Evolutionary conservation across 306 rosid genomes (phyloP).

Genomic region (Gastrolobium villosum): DNA sequence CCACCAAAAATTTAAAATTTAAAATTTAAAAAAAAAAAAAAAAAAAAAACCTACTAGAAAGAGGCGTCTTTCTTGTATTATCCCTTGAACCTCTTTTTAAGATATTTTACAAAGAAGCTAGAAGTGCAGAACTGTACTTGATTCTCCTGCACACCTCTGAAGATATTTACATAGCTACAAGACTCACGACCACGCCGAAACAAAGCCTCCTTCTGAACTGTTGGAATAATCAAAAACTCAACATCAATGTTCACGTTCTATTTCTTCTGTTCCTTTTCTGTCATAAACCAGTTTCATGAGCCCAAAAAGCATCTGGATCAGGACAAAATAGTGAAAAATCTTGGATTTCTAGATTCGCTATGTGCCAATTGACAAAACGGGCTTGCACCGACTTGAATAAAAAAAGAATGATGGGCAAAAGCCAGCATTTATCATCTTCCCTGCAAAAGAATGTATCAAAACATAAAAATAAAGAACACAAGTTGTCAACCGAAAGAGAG

Average conservation of each 20-base stretch:
- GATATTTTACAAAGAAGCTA: conserved; percentile 48
- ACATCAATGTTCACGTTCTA: conserved; percentile 41
- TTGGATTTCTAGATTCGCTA: conserved; percentile 87
- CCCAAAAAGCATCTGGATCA: conserved; percentile 96
- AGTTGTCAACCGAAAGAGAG: not conserved
- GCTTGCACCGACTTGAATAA: conserved; percentile 82
- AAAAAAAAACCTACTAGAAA: conserved; percentile 21
- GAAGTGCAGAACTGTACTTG: conserved; percentile 59
- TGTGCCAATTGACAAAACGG: conserved; percentile 90
- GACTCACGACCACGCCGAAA: conserved; percentile 38
- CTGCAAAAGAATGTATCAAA: conserved; percentile 59
- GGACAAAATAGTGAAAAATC: conserved; percentile 88
- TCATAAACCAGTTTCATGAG: conserved; percentile 76
- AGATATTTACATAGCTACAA: conserved; percentile 63
- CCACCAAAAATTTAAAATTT: too few relatives aligned
- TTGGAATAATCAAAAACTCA: conserved; percentile 36
- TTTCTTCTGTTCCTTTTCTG: conserved; percentile 12
- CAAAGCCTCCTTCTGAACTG: conserved; percentile 41
- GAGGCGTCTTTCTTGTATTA: conserved; percentile 21
- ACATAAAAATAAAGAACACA: conserved; percentile 19
- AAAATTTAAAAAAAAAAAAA: too few relatives aligned
- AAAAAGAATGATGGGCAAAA: conserved; percentile 85
- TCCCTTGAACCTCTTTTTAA: conserved; percentile 15
- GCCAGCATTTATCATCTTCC: conserved; percentile 95
- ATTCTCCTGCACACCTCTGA: conserved; percentile 59